phyloP scores from a whole-genome alignment of 441 rosid genomes.

The Populus hybrid region DNA sequence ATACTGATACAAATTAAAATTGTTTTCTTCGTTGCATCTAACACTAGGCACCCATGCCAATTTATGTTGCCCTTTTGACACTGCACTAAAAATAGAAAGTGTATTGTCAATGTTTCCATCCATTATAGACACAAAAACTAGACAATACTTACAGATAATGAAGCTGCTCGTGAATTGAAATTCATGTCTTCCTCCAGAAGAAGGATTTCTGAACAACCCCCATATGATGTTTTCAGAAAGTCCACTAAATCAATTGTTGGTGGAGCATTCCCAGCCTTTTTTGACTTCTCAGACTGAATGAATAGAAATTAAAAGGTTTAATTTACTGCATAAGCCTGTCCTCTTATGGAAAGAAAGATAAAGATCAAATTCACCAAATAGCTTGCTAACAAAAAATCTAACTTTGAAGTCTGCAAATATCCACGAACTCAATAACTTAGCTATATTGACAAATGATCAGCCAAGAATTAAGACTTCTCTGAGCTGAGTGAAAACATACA shows the following conservation, averaged over 20 bases:
- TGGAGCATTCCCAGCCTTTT: constrained; percentile 73
- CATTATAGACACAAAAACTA: constrained; percentile 1
- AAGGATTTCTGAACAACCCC: constrained; percentile 49
- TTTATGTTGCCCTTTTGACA: not conserved
- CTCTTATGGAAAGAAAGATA: not conserved
- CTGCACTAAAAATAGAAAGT: not conserved
- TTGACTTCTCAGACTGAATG: constrained; percentile 83
- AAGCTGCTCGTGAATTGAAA: constrained; percentile 84
- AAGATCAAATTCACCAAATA: not conserved
- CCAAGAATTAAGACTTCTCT: not conserved
- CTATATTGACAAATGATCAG: not conserved
- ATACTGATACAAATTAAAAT: not conserved
- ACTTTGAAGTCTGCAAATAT: not conserved
- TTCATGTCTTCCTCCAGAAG: constrained; percentile 81
- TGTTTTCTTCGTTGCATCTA: not conserved
- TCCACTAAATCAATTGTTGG: constrained; percentile 59
- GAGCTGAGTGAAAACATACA: not conserved
- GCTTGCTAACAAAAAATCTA: not conserved
- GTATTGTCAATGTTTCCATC: not conserved
- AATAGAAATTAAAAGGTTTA: constrained; percentile 11
- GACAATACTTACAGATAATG: constrained; percentile 53
- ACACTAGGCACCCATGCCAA: not conserved
- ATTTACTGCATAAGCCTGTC: constrained; percentile 2
- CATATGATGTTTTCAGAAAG: constrained; percentile 54
- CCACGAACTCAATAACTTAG: not conserved